Base-by-base conservation (phyloP, 2,329 filamentous ascomycete species). In the Raffaelea albimanens region DNA sequence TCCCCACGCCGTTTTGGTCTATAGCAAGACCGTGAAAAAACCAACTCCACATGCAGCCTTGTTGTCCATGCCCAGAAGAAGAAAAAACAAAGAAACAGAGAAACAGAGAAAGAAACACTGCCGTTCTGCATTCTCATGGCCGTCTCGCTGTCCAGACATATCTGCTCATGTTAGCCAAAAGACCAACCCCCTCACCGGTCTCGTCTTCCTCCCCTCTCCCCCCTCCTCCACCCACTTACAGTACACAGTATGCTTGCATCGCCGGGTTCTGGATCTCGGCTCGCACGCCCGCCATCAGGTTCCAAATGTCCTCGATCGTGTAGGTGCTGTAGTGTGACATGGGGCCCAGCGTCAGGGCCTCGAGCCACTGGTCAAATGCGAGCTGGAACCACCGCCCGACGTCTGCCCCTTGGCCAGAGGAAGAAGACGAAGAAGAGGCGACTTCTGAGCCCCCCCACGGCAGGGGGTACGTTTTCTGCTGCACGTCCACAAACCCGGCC, bases 371-470 rank as follows among this genome's bases (percentile, higher is more conserved):
- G 11, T 76, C 81, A 55, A 95, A 71, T 36, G 81, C 83, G 21
- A 91, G 69, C 59, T 91, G 89, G 66, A 94, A 95, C 85, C 87
- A 95, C 49, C 81, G 74, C 25, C 85, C 87, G 46, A 89, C 74
- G 40, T 83, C 76, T 52, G 80, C 82, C 29, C 38, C 41, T 22
- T 43, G 34, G n/a, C n/a, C n/a, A n/a, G n/a, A n/a, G n/a, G n/a
- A n/a, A n/a, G n/a, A n/a, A n/a, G n/a, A n/a, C n/a, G n/a, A n/a
- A n/a, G n/a, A n/a, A n/a, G n/a, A n/a, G n/a, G n/a, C n/a, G n/a
- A n/a, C n/a, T n/a, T n/a, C n/a, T n/a, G n/a, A n/a, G n/a, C n/a
- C n/a, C n/a, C n/a, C n/a, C n/a, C n/a, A 72, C 25, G 87, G 86
- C 33, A 91, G 69, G 49, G 74, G 74, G 52, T 86, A 80, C 45